Evolutionary conservation across 495 filamentous ascomycete genomes (phyloP).

Genomic region (Xanthoparmelia taractica): DNA sequence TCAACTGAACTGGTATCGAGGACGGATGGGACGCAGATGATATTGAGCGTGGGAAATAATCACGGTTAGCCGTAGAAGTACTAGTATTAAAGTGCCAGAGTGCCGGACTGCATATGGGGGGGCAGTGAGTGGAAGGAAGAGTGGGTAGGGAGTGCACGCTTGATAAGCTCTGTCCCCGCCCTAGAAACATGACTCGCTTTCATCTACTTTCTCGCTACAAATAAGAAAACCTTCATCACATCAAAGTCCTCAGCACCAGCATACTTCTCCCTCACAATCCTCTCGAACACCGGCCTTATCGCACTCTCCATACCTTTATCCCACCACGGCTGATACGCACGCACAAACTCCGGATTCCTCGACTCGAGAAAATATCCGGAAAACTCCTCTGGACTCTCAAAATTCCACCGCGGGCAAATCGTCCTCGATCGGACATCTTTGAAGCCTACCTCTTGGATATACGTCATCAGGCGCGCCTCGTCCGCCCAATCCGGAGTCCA

Average conservation of each 20-base stretch:
- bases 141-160: no score
- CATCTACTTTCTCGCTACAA: slow-evolving; percentile 10
- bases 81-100: no score
- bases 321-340: slow-evolving; percentile 12
- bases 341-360: slow-evolving; percentile 11
- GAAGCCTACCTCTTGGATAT: slow-evolving; percentile 7
- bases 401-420: not conserved
- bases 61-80: no score
- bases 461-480: slow-evolving; percentile 7
- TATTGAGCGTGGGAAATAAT: no score
- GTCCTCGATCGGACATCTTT: slow-evolving; percentile 3
- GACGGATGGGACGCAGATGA: no score
- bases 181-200: not conserved
- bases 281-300: slow-evolving; percentile 9
- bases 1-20: no score
- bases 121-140: no score
- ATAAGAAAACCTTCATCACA: slow-evolving; percentile 8
- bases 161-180: not conserved
- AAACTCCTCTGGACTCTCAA: slow-evolving; percentile 10
- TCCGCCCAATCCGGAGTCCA: slow-evolving; percentile 15
- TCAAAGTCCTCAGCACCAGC: slow-evolving; percentile 1
- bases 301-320: slow-evolving; percentile 11
- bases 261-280: slow-evolving; percentile 11
- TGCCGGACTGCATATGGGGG: no score
- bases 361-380: slow-evolving; percentile 6